A percentile compares a stretch with the other conserved stretches of the same genome.
Evolutionary conservation across 805 yeast genomes (phyloP).

Genomic region (Hanseniaspora jakobsenii): DNA sequence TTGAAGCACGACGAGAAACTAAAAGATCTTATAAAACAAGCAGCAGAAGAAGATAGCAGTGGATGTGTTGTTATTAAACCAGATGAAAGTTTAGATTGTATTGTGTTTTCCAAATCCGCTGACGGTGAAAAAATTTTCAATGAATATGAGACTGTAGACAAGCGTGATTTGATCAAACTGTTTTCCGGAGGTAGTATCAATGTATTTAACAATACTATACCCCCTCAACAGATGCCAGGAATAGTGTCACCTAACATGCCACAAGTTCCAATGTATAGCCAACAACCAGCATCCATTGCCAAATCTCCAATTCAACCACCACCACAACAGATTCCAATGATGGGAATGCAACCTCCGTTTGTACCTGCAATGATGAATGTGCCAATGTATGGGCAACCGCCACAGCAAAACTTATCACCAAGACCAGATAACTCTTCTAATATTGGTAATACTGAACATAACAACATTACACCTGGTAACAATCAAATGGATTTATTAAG

Average conservation of each 20-base stretch:
- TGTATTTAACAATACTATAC: conserved; percentile 17
- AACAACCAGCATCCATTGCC: conserved; percentile 16
- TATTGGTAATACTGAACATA: no score
- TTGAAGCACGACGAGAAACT: conserved; percentile 34
- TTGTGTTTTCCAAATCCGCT: conserved; percentile 54
- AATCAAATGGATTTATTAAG: conserved; percentile 26
- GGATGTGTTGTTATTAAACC: conserved; percentile 58
- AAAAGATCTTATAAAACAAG: conserved; percentile 48
- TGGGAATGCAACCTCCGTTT: conserved; percentile 4
- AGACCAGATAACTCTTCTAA: conserved; percentile 18
- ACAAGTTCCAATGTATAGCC: conserved; percentile 5
- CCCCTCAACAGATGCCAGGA: conserved; percentile 18
- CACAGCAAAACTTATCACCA: conserved; percentile 22
- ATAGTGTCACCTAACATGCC: conserved; percentile 14
- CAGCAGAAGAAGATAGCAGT: conserved; percentile 67
- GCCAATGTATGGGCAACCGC: conserved; percentile 20
- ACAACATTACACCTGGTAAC: conserved; percentile 22
- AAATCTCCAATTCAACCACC: conserved; percentile 16
- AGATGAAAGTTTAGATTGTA: conserved; percentile 48
- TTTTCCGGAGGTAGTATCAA: conserved; percentile 20
- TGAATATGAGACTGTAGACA: conserved; percentile 61
- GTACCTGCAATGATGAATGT: no score
- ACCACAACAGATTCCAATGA: background rate
- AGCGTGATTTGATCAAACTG: conserved; percentile 47
- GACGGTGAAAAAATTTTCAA: conserved; percentile 73